phyloP scores from a whole-genome alignment of 345 rosid genomes.

The Corymbia maculata region DNA sequence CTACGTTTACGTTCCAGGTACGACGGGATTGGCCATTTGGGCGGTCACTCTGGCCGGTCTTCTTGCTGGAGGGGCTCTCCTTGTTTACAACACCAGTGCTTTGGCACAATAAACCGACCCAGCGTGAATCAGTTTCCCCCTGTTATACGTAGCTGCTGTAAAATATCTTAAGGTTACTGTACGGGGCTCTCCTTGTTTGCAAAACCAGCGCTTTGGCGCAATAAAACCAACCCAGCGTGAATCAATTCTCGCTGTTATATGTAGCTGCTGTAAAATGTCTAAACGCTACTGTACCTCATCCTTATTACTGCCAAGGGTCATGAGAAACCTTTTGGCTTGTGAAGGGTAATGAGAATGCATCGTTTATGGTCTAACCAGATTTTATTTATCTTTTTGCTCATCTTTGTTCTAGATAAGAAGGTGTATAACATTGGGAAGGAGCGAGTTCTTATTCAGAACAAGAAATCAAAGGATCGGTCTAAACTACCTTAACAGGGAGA shows the following conservation, averaged over 20 bases:
- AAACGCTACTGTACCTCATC: neutral
- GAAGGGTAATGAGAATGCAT: neutral
- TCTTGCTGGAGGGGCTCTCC: constrained; percentile 86
- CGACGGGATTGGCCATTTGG: constrained; percentile 84
- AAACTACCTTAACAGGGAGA: neutral
- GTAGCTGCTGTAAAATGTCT: neutral
- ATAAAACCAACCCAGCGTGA: constrained; percentile 7
- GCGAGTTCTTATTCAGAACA: neutral
- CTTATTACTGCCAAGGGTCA: neutral
- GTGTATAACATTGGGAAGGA: neutral
- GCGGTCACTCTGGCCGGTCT: constrained; percentile 71
- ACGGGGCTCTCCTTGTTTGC: constrained; percentile 83
- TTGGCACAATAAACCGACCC: constrained; percentile 41
- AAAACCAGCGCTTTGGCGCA: constrained; percentile 84
- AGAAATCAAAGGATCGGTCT: neutral
- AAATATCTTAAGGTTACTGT: neutral
- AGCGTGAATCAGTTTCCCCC: neutral
- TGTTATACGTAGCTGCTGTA: neutral
- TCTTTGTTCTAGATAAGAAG: neutral
- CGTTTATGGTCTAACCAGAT: neutral
- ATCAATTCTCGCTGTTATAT: neutral
- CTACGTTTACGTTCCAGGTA: constrained; percentile 10
- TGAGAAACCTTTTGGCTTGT: neutral
- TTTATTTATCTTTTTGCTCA: neutral
- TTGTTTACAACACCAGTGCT: constrained; percentile 95